Base-by-base conservation (phyloP, 2,329 filamentous ascomycete species). In the Thermoascus crustaceus region DNA sequence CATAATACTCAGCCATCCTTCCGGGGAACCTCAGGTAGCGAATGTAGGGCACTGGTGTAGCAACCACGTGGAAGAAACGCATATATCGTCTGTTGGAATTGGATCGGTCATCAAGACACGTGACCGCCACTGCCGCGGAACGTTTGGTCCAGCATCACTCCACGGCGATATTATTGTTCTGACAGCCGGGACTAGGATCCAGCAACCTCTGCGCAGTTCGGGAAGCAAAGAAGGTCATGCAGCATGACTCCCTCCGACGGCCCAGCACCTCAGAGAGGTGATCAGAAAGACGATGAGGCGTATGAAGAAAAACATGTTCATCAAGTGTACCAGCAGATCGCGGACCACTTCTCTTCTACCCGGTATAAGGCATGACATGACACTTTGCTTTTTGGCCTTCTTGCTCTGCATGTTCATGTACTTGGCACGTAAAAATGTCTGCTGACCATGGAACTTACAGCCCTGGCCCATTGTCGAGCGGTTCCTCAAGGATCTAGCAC, bases 241-340 rank as follows among this genome's bases (percentile, higher is more conserved):
- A 29, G 18, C 26, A 29, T 29, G 26, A 10, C 26, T 14, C 10
- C 11, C 8, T 9, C 26, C 8, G 26, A 29, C 14, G 26, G 7
- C 18, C 13, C 26, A 11, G 20, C 9, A 7, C 11, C 30, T 11
- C 9, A 5, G 10, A 23, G 7, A 11, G 8, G 14, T 14, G 16
- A 14, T 4, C 21, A 24, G 21, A 34, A 34, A 35, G 35, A 36
- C 19, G 36, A 41, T 19, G 57, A 58, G 32, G 47, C 43, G 5
- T 95, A 94, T 66, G 91, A 98, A 65, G 73, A 80, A 44, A 67
- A 80, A 46, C 85, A 96, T 63, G 91, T 98, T 38, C 91, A 98
- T 63, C 69, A 76, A 39, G 85, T 98, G 44, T 98, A 98, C 67
- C 84, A 69, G 36, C 53, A 69, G 41, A 71, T 70, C 39, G 67